A percentile compares a stretch with the other conserved stretches of the same genome.
Conservation (phyloP, 257 asterid genomes). For the Primulina eburnea region DNA sequence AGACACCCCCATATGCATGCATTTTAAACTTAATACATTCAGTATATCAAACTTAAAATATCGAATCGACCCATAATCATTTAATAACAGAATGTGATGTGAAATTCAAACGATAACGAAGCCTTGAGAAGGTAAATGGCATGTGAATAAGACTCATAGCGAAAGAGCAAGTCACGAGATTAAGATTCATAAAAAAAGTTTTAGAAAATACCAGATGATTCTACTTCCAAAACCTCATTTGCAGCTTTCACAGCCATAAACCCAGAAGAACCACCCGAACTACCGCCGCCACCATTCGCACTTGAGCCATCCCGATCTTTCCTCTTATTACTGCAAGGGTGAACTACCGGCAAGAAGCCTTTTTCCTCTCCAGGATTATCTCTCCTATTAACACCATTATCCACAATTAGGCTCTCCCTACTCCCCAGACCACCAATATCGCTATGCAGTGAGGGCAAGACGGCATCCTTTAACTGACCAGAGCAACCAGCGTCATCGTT, state of each 20-base stretch:
- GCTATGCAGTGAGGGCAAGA: constrained; percentile 37
- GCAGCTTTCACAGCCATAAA: constrained; percentile 35
- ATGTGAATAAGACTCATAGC: not conserved
- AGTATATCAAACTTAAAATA: not conserved
- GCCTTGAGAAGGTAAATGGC: not conserved
- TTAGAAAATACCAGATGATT: constrained; percentile 40
- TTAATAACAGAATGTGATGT: too few relatives aligned
- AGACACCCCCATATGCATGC: not conserved
- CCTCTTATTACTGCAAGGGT: constrained; percentile 61
- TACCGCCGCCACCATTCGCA: constrained; percentile 26
- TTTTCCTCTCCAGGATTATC: constrained; percentile 24
- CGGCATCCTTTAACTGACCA: constrained; percentile 21
- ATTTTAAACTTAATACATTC: not conserved
- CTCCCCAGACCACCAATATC: constrained; percentile 21
- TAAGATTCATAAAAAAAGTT: not conserved
- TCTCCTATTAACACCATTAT: constrained; percentile 17
- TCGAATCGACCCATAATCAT: not conserved
- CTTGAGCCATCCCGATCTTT: constrained; percentile 38
- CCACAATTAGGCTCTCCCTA: constrained; percentile 17
- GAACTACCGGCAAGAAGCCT: constrained; percentile 23
- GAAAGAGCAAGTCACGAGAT: not conserved
- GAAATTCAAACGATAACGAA: too few relatives aligned
- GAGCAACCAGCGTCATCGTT: constrained; percentile 18
- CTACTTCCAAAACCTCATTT: constrained; percentile 31
- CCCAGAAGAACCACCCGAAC: constrained; percentile 28